These are phyloP conservation scores for Grifola frondosa DNA, from an alignment of 1,284 basidiomycete species.

Conservation along the genomic window DNA sequence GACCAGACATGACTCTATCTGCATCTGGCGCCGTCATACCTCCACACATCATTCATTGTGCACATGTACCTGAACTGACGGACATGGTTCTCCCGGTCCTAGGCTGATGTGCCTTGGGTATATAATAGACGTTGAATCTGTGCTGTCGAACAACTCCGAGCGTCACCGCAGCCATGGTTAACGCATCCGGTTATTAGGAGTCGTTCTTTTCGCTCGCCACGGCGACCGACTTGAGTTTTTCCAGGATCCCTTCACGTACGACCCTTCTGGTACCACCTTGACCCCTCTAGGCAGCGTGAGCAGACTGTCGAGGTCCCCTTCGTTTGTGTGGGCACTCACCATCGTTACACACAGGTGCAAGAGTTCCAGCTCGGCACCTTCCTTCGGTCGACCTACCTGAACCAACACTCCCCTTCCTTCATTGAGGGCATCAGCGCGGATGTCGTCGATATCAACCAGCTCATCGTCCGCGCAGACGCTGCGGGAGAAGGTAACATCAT, in stretches of 20 bases:
- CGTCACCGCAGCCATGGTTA: slow-evolving; percentile 7
- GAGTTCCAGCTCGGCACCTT: slow-evolving; percentile 41
- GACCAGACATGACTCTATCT: too few relatives aligned
- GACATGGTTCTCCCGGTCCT: too few relatives aligned
- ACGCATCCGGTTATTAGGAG: slow-evolving; percentile 28
- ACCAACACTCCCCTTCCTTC: slow-evolving; percentile 25
- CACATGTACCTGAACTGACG: too few relatives aligned
- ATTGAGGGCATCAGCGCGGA: slow-evolving; percentile 35
- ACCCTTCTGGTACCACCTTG: slow-evolving; percentile 36
- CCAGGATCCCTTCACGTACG: slow-evolving; percentile 36
- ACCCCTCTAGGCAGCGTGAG: slow-evolving; percentile 15
- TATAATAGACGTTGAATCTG: too few relatives aligned
- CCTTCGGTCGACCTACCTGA: slow-evolving; percentile 38
- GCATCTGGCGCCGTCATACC: too few relatives aligned
- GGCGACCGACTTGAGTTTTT: slow-evolving; percentile 44
- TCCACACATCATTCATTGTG: too few relatives aligned
- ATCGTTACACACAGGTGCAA: slow-evolving; percentile 26
- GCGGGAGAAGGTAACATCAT: slow-evolving; percentile 38
- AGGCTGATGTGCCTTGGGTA: too few relatives aligned
- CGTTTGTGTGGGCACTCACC: slow-evolving; percentile 37
- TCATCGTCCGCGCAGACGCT: slow-evolving; percentile 22
- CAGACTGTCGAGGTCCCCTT: slow-evolving; percentile 25
- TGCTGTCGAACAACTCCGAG: too few relatives aligned
- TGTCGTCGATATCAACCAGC: slow-evolving; percentile 20
- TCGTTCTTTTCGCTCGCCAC: slow-evolving; percentile 44